Evolutionary conservation across 2,329 filamentous ascomycete species (phyloP).

Genomic region (Trichoderma breve): DNA sequence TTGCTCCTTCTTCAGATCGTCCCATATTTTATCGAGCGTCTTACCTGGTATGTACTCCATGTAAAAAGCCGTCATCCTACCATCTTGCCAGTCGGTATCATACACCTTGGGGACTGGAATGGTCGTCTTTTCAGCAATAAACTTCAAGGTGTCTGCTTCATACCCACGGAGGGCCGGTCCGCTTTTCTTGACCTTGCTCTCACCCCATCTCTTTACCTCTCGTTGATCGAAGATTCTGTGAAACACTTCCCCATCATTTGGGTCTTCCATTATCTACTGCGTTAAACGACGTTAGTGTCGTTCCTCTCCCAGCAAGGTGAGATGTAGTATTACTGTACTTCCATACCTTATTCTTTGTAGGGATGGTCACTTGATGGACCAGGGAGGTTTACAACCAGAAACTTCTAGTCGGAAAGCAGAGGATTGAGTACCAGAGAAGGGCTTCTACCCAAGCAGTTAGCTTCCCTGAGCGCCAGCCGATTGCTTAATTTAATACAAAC

Average conservation of each 20-base stretch:
- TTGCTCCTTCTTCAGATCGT: background rate
- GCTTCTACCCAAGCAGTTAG: background rate
- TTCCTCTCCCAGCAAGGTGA: background rate
- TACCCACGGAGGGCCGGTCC: background rate
- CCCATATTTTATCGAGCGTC: background rate
- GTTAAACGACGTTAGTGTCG: background rate
- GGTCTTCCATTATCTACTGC: background rate
- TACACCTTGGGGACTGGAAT: constrained; percentile 32
- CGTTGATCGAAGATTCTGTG: background rate
- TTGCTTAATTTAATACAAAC: background rate
- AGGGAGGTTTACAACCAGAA: background rate
- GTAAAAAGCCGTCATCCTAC: background rate
- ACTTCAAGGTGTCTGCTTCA: constrained; percentile 30
- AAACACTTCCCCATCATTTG: background rate
- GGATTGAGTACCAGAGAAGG: background rate
- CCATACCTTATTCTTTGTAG: background rate
- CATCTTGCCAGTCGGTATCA: constrained; percentile 15
- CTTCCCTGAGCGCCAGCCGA: background rate
- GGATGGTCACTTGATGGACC: background rate
- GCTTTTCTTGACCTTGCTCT: background rate
- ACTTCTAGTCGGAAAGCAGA: background rate
- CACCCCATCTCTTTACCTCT: background rate
- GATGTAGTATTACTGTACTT: background rate
- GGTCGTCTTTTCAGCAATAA: constrained; percentile 29
- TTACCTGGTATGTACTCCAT: background rate